Percentiles rank a stretch among this genome's conserved stretches.
Evolutionary conservation across 2,329 filamentous ascomycete species (phyloP).

Genomic region (Bisporella sp.): DNA sequence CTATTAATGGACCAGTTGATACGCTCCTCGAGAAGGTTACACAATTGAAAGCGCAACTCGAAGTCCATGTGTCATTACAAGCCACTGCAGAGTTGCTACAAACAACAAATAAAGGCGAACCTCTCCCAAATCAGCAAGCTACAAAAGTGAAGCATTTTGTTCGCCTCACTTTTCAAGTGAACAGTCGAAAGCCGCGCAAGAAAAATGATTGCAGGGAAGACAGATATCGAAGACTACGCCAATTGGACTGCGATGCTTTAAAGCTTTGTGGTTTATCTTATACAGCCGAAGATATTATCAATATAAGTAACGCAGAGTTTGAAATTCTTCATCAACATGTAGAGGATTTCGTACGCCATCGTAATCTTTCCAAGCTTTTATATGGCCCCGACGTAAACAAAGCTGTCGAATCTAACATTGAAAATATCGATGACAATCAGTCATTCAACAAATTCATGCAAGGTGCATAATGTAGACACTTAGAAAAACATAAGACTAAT

Average conservation of each 20-base stretch:
- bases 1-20: slow-evolving; percentile 3
- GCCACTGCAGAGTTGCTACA: slow-evolving; percentile 4
- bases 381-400: slow-evolving; percentile 7
- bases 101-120: slow-evolving; percentile 1
- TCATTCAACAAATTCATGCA: no score
- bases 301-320: slow-evolving; percentile 5
- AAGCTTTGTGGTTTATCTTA: slow-evolving; percentile 10
- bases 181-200: background rate
- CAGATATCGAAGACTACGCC: slow-evolving; percentile 5
- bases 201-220: background rate
- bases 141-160: slow-evolving; percentile 8
- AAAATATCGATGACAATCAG: no score
- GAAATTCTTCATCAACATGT: slow-evolving; percentile 3
- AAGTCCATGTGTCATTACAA: slow-evolving; percentile 6
- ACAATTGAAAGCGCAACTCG: slow-evolving; percentile 4
- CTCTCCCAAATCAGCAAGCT: slow-evolving; percentile 6
- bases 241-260: slow-evolving; percentile 7
- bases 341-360: slow-evolving; percentile 2
- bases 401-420: slow-evolving; percentile 7
- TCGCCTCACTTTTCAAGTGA: slow-evolving; percentile 6
- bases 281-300: slow-evolving; percentile 5
- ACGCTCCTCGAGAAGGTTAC: slow-evolving; percentile 3
- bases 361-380: slow-evolving; percentile 6
- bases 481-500: no score
- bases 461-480: no score